Base-by-base conservation (phyloP, 805 yeast genomes). In the Blastobotrys parvus region DNA sequence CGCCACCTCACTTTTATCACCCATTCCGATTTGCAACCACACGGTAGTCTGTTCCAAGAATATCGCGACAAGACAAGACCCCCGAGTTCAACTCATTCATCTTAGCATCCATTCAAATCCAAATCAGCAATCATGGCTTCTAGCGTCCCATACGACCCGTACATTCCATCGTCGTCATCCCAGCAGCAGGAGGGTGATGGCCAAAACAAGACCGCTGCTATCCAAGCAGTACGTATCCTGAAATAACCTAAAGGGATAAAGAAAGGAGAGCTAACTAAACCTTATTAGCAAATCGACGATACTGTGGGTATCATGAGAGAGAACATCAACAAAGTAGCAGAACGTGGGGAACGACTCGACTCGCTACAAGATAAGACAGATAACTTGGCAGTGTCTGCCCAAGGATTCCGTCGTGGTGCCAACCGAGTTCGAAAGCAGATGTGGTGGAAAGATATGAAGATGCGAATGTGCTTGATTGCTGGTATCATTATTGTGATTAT, bases 361-460 rank as follows among this genome's bases (percentile, higher is more conserved):
- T 80, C 88, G 37, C 80, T 90, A 54, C 95, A 89, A 59, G 92
- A 85, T 61, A 85, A 88, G 61, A 92, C 97, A 7, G 95, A 88
- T 58, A 87, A 84, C 62, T 74, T 90, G 55, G 95, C 95, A 35
- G 86, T 81, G 38, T 77, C 86, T 38, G 97, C 98, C 7, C 90
- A 86, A 55, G 92, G 95, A 30, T 90, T 92, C 71, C 86, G 94
- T 62, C 77, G 95, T 62, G 94, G 96, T 33, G 97, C 98, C 46
- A 90, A 90, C 68, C 80, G 94, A 56, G 97, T 90, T 38, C 84
- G 98, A 68, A 90, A 89, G 65, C 94, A 89, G 61, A 90, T 90
- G 97, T 90, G 97, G 97, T 85, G 94, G 84, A 90, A 92, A 66
- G 95, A 90, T 63, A 75, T 92, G 77, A 92, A 92, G 71, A 83